These are phyloP conservation scores for Evansstolkia leycettana DNA, from an alignment of 495 filamentous ascomycete genomes.

Conservation along the genomic window DNA sequence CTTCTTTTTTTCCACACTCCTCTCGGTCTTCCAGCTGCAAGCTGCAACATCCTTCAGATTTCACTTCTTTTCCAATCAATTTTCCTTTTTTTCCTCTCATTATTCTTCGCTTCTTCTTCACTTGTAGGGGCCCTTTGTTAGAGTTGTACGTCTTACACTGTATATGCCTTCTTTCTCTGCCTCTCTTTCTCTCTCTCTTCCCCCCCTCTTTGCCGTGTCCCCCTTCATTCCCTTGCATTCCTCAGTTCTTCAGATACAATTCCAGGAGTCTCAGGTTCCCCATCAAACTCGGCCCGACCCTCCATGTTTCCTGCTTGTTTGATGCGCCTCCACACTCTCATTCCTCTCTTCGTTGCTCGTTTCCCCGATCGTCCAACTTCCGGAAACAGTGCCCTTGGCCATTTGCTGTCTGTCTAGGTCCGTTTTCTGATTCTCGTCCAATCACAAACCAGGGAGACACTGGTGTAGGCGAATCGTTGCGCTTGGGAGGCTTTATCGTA, in stretches of 20 bases:
- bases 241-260: slow-evolving; percentile 2
- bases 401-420: slow-evolving; percentile 11
- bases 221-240: slow-evolving; percentile 5
- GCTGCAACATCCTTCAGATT: slow-evolving; percentile 6
- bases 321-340: slow-evolving; percentile 9
- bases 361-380: slow-evolving; percentile 1
- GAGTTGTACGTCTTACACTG: background rate
- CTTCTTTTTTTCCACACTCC: too few species aligned
- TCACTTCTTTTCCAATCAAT: slow-evolving; percentile 1
- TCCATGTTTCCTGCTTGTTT: slow-evolving; percentile 15
- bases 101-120: slow-evolving; percentile 4
- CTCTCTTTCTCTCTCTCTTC: slow-evolving; percentile 6
- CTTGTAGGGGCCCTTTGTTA: too few species aligned
- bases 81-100: slow-evolving; percentile 9
- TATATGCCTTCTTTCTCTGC: slow-evolving; percentile 6
- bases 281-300: slow-evolving; percentile 7
- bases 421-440: slow-evolving; percentile 8
- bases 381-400: slow-evolving; percentile 4
- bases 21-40: too few species aligned
- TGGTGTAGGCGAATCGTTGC: slow-evolving; percentile 16
- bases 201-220: slow-evolving; percentile 6
- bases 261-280: background rate
- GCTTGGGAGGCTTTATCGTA: slow-evolving; percentile 22
- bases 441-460: slow-evolving; percentile 14
- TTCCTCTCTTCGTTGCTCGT: slow-evolving; percentile 7